These are phyloP conservation scores for Pythium chondricola DNA, from an alignment of 352 stramenopile genomes.

Conservation along the genomic window DNA sequence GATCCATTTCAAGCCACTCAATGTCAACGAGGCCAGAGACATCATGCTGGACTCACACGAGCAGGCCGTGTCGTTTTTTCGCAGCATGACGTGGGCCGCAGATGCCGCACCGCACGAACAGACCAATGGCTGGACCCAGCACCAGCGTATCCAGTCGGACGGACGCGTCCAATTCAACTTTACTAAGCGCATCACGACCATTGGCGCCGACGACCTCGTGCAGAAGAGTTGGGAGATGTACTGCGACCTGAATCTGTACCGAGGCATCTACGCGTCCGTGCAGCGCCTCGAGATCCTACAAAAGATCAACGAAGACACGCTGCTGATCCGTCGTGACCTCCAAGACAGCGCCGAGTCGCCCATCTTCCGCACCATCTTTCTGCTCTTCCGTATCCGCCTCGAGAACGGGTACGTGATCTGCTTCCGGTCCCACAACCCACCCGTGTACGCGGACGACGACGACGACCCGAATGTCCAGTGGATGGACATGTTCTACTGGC, in stretches of 20 bases:
- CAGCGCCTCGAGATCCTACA: conserved; percentile 78
- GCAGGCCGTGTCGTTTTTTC: conserved; percentile 67
- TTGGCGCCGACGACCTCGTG: conserved; percentile 59
- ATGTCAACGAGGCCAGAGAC: conserved; percentile 31
- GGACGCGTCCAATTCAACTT: conserved; percentile 78
- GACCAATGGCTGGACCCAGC: conserved; percentile 76
- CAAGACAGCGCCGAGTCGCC: conserved; percentile 50
- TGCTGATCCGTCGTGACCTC: conserved; percentile 66
- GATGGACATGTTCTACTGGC: conserved; percentile 82
- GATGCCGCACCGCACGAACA: conserved; percentile 31
- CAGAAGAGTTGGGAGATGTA: conserved; percentile 80
- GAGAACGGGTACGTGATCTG: conserved; percentile 62
- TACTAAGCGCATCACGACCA: conserved; percentile 58
- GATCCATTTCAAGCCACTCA: conserved; percentile 53
- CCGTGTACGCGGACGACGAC: conserved; percentile 43
- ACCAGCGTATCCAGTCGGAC: conserved; percentile 57
- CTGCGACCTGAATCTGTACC: conserved; percentile 67
- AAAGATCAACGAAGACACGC: conserved; percentile 70
- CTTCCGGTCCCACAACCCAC: conserved; percentile 62
- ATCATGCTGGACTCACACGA: conserved; percentile 74
- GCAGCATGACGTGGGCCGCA: conserved; percentile 34
- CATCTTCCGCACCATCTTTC: conserved; percentile 72
- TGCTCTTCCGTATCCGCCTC: conserved; percentile 59
- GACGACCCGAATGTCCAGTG: conserved; percentile 61
- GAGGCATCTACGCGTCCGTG: conserved; percentile 70